A percentile compares a stretch with the other conserved stretches of the same genome.
phyloP scores from a whole-genome alignment of 2,329 filamentous ascomycete species.

The Diaporthe ilicicola region DNA sequence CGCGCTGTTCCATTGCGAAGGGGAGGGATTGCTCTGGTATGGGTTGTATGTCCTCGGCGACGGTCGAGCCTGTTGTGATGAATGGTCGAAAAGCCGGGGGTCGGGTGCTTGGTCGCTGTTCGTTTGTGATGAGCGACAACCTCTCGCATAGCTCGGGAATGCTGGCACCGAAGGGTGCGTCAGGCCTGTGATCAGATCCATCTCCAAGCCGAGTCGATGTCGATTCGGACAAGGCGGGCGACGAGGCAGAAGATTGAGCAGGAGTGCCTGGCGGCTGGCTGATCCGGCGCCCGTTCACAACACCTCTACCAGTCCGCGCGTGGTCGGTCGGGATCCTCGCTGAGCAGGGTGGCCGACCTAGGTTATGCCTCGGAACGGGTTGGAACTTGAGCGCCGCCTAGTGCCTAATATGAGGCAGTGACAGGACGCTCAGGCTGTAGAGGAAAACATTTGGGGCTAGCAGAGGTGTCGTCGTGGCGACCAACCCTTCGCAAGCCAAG shows the following conservation, averaged over 20 bases:
- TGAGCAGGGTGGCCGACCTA: neutral
- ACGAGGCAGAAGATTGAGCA: conserved; percentile 5
- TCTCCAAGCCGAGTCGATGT: neutral
- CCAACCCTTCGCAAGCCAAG: conserved; percentile 23
- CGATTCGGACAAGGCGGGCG: neutral
- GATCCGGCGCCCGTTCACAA: neutral
- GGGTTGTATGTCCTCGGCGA: conserved; percentile 40
- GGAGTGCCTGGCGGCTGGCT: neutral
- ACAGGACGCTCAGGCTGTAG: conserved; percentile 18
- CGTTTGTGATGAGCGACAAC: conserved; percentile 1
- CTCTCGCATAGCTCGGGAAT: conserved; percentile 25
- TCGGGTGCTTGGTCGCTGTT: conserved; percentile 9
- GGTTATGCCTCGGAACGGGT: neutral
- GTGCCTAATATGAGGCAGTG: conserved; percentile 22
- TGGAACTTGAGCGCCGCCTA: conserved; percentile 16
- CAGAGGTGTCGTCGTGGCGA: conserved; percentile 22
- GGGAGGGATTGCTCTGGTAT: conserved; percentile 41
- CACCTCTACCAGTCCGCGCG: neutral
- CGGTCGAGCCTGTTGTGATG: conserved; percentile 23
- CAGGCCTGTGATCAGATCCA: conserved; percentile 32
- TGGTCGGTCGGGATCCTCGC: neutral
- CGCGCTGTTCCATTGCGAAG: conserved; percentile 26
- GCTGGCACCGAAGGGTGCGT: conserved; percentile 25
- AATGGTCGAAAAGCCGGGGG: conserved; percentile 25
- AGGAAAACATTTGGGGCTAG: conserved; percentile 26